Conservation (phyloP, 805 yeast genomes). For the Ogataea paraovalis region DNA sequence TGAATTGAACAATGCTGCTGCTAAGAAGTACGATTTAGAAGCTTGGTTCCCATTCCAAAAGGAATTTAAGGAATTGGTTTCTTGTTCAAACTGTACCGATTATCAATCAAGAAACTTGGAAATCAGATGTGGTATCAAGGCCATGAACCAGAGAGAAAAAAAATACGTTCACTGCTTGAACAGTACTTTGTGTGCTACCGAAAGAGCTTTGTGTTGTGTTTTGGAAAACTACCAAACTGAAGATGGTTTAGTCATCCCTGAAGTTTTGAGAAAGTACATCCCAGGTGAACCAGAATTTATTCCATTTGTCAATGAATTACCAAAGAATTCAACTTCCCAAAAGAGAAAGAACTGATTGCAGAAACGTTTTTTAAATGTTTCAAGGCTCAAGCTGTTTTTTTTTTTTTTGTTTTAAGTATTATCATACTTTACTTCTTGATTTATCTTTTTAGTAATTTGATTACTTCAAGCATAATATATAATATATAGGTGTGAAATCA, state of each 20-base stretch:
- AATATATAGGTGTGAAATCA: not conserved
- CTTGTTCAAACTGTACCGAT: conserved; percentile 99
- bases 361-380: not conserved
- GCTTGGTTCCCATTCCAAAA: conserved; percentile 99
- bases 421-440: not conserved
- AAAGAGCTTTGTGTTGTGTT: conserved; percentile 96
- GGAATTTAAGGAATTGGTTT: conserved; percentile 96
- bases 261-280: conserved; percentile 90
- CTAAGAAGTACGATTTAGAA: conserved; percentile 97
- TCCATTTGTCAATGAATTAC: conserved; percentile 85
- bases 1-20: conserved; percentile 98
- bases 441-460: not conserved
- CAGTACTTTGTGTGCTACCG: conserved; percentile 96
- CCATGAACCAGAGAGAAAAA: conserved; percentile 92
- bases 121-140: conserved; percentile 97
- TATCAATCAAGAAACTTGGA: conserved; percentile 98
- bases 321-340: conserved; percentile 87
- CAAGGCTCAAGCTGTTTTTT: not conserved
- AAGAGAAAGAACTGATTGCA: conserved; percentile 40
- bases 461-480: not conserved
- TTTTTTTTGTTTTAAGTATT: too few species aligned
- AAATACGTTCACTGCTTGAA: conserved; percentile 97
- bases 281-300: conserved; percentile 98
- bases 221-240: conserved; percentile 97
- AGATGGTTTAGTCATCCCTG: conserved; percentile 90